These are phyloP conservation scores for Fusarium redolens DNA, from an alignment of 2,329 filamentous ascomycete genomes.

Conservation along the genomic window DNA sequence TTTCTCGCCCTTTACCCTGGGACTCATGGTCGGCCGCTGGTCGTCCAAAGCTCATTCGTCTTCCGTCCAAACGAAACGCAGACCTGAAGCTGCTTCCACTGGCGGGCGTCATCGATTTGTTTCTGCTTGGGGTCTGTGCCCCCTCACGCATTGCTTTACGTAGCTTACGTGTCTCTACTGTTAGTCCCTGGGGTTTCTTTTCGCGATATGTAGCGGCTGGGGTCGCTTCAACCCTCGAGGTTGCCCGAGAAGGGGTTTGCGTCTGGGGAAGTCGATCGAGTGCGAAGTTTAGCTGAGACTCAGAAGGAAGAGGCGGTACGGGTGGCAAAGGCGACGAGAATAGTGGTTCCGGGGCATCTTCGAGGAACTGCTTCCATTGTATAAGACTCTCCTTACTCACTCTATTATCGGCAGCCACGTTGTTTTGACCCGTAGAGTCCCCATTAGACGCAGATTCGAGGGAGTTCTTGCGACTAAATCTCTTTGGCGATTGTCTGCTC, in stretches of 20 bases:
- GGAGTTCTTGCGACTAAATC: slow-evolving; percentile 12
- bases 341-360: slow-evolving; percentile 39
- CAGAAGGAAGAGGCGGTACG: slow-evolving; percentile 41
- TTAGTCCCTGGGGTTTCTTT: slow-evolving; percentile 43
- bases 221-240: not conserved
- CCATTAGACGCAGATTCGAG: slow-evolving; percentile 21
- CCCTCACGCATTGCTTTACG: slow-evolving; percentile 38
- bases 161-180: slow-evolving; percentile 40
- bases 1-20: slow-evolving; percentile 13
- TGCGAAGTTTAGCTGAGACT: slow-evolving; percentile 30
- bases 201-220: slow-evolving; percentile 31
- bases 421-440: slow-evolving; percentile 16
- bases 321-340: slow-evolving; percentile 42
- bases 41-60: slow-evolving; percentile 17
- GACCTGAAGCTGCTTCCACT: slow-evolving; percentile 27
- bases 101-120: slow-evolving; percentile 1
- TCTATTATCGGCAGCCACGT: not conserved
- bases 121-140: slow-evolving; percentile 24
- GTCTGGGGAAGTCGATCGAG: slow-evolving; percentile 17
- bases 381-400: slow-evolving; percentile 42
- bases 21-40: slow-evolving; percentile 3
- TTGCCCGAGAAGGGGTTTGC: slow-evolving; percentile 7
- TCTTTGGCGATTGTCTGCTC: slow-evolving; percentile 9
- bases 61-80: slow-evolving; percentile 33
- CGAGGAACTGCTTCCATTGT: slow-evolving; percentile 40